Evolutionary conservation across 106 monocot species (phyloP), one percentile per base, ranked within the genome.

Genomic region (Xerophyta viscosa): DNA sequence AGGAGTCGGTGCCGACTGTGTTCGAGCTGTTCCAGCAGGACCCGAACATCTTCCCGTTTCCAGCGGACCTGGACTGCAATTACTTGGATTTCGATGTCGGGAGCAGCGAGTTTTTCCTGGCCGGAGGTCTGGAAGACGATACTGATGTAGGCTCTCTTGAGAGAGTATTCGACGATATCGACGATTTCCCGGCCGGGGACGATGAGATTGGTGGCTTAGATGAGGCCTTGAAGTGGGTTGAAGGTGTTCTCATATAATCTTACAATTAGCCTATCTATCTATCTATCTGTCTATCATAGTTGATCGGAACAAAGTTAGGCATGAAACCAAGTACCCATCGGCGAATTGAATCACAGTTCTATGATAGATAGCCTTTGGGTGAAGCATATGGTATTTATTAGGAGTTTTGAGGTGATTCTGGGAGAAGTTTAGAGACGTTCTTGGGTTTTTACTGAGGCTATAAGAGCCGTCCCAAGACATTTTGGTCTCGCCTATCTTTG

Each of bases 61-160:
- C 39, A 8, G 15, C 15, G 39, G 39, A 8, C 39, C 3, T 39
- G 39, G 39, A 39, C 39, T 39, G 10, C 39, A 39, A 12, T 8
- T 10, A 39, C 39, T 39, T 39, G 39, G 39, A 39, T 12, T 15
- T 39, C n/a, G n/a, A n/a, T n/a, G n/a, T n/a, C n/a, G n/a, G n/a
- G n/a, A n/a, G n/a, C n/a, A n/a, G n/a, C n/a, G n/a, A n/a, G n/a
- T n/a, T n/a, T n/a, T n/a, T n/a, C n/a, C n/a, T n/a, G n/a, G n/a
- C n/a, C 15, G 39, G 39, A 39, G 39, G 39, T 15, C 39, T 39
- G 39, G 39, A 39, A 39, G 39, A 39, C 39, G n/a, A n/a, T n/a
- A n/a, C n/a, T n/a, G n/a, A n/a, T n/a, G n/a, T n/a, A n/a, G n/a
- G n/a, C n/a, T n/a, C n/a, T n/a, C n/a, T n/a, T n/a, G n/a, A n/a